phyloP scores from a whole-genome alignment of 441 rosid genomes.

The Corymbia calophylla region DNA sequence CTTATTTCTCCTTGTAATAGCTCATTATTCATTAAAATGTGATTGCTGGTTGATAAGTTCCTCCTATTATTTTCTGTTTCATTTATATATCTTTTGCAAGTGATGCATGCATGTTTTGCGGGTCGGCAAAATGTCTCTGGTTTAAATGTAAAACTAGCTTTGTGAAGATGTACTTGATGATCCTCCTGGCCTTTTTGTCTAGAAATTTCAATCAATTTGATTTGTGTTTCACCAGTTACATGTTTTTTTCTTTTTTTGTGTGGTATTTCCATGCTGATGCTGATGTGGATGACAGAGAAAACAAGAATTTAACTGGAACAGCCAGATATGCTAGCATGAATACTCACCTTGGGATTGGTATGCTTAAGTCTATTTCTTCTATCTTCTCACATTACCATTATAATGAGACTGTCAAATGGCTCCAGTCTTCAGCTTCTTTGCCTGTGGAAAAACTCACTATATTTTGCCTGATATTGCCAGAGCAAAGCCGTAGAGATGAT shows the following conservation, averaged over 20 bases:
- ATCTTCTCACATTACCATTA: background rate
- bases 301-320: constrained; percentile 16
- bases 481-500: constrained; percentile 19
- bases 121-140: background rate
- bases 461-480: background rate
- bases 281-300: constrained; percentile 2
- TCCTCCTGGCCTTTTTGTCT: background rate
- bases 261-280: background rate
- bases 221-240: background rate
- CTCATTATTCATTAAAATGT: background rate
- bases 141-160: background rate
- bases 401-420: background rate
- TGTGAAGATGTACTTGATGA: background rate
- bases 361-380: background rate
- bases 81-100: background rate
- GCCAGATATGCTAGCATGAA: constrained; percentile 16
- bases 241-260: background rate
- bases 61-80: background rate
- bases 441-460: background rate
- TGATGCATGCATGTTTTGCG: background rate
- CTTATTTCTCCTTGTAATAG: background rate
- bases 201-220: background rate
- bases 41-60: background rate
- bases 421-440: background rate
- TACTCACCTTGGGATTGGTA: constrained; percentile 15